Base-by-base conservation (phyloP, 768 basidiomycete species). In the Suillus weaverae region DNA sequence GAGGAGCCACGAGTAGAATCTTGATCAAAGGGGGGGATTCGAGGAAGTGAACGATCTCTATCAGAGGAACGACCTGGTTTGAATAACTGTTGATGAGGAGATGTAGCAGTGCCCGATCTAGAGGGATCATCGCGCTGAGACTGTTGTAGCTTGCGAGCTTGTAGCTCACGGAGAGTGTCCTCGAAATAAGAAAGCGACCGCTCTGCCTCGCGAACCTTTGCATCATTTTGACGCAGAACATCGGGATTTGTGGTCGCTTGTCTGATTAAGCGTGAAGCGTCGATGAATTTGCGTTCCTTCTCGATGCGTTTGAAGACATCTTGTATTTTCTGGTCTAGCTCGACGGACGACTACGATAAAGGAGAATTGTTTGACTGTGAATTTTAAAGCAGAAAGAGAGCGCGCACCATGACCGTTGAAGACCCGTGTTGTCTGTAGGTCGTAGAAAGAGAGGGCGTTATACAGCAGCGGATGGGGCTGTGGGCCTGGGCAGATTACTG, bases 321-420 rank as follows among this genome's bases (percentile, higher is more conserved):
- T 76, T 89, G 88, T 76, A 96, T 94, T 86, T 95, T 96, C 86
- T 89, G 89, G 86, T 95, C 93, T 79, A 94, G 82, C 79, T 92
- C 90, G 73, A 74, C 72, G 59, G 77, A 68, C 76, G 77, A 65
- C 60, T 30, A 36, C 18, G 51, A 4, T 35, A 32, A 26, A 6
- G 61, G 66, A 61, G 26, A 59, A 5, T 54, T 54, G 20, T 35
- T 70, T 26, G 69, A 53, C 38, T 13, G 33, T 56, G 35, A 16
- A 66, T 66, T 38, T 2, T 62, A 66, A 62, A 56, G 4, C 36
- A 44, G 50, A 64, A 51, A 69, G 70, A 55, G 44, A 67, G 38
- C 4, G 62, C 76, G 43, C 60, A 78, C 75, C 75, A 76, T 76
- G 69, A 73, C 72, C 72, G 70, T 71, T 66, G 56, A 68, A 50